phyloP scores from a whole-genome alignment of 2,329 filamentous ascomycete species.

The Aureobasidium sp. region DNA sequence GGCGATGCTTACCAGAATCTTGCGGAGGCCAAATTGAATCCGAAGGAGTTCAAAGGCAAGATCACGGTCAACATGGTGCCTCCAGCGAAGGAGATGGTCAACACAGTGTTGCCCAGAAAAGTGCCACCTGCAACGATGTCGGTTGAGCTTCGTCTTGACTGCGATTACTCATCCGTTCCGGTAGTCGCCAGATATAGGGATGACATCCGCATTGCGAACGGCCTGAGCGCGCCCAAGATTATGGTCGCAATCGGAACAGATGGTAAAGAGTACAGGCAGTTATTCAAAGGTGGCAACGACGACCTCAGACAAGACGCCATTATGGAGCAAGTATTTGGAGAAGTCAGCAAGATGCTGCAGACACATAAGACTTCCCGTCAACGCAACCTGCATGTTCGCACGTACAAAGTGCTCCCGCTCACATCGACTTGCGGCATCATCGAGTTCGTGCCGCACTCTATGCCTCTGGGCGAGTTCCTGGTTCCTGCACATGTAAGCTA shows the following conservation, averaged over 20 bases:
- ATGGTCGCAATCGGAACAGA: slow-evolving; percentile 72
- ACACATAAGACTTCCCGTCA: slow-evolving; percentile 81
- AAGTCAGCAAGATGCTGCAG: slow-evolving; percentile 82
- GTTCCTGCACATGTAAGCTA: slow-evolving; percentile 85
- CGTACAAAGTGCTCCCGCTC: slow-evolving; percentile 92
- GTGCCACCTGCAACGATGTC: slow-evolving; percentile 88
- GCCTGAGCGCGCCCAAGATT: slow-evolving; percentile 88
- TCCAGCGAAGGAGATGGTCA: neutral
- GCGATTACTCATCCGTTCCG: slow-evolving; percentile 69
- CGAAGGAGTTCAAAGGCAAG: slow-evolving; percentile 24
- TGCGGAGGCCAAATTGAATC: slow-evolving; percentile 49
- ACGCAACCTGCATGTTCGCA: slow-evolving; percentile 80
- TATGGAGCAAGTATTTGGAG: slow-evolving; percentile 99
- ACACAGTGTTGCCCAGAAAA: slow-evolving; percentile 15
- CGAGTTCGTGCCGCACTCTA: slow-evolving; percentile 91
- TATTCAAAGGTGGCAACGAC: slow-evolving; percentile 92
- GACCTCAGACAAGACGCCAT: slow-evolving; percentile 93
- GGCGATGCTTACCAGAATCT: slow-evolving; percentile 57
- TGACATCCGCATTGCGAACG: slow-evolving; percentile 75
- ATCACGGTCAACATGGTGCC: slow-evolving; percentile 54
- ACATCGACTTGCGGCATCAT: slow-evolving; percentile 82
- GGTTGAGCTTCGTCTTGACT: slow-evolving; percentile 62
- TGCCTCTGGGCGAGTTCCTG: slow-evolving; percentile 84
- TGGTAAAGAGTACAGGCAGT: slow-evolving; percentile 73
- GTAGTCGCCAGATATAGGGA: slow-evolving; percentile 63